Evolutionary conservation across 345 rosid species (phyloP).

Genomic region (Litchi chinensis): DNA sequence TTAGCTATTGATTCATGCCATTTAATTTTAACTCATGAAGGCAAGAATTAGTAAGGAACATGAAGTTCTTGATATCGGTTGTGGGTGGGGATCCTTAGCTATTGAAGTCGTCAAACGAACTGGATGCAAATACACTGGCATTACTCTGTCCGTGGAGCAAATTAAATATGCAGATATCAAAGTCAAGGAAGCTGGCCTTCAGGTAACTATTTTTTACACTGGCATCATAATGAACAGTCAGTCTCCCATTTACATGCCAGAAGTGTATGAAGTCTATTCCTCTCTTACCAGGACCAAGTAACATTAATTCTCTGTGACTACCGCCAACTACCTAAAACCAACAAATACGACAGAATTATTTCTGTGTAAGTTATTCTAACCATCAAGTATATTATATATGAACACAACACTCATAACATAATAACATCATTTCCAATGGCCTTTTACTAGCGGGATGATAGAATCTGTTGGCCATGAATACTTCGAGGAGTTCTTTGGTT

Average conservation of each 20-base stretch:
- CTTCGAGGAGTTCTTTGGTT: conserved; percentile 77
- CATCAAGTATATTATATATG: not conserved
- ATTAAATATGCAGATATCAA: conserved; percentile 64
- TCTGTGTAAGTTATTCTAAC: conserved; percentile 55
- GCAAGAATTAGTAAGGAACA: conserved; percentile 59
- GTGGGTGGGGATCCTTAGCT: conserved; percentile 94
- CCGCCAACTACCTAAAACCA: conserved; percentile 56
- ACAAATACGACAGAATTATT: conserved; percentile 77
- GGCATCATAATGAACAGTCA: not conserved
- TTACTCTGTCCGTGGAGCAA: conserved; percentile 77
- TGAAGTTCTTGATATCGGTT: conserved; percentile 85
- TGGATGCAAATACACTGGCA: conserved; percentile 85
- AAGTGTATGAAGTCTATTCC: too few species aligned
- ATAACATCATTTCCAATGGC: conserved; percentile 3
- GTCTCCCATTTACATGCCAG: too few species aligned
- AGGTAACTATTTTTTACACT: conserved; percentile 43
- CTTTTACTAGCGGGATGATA: conserved; percentile 73
- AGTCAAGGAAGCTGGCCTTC: conserved; percentile 84
- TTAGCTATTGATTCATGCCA: not conserved
- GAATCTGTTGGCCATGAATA: conserved; percentile 94
- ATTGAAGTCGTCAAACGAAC: conserved; percentile 83
- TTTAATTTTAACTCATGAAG: conserved; percentile 24
- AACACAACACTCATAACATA: not conserved
- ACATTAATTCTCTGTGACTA: conserved; percentile 73
- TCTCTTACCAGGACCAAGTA: conserved; percentile 52